A percentile compares a stretch with the other conserved stretches of the same genome.
phyloP scores from a whole-genome alignment of 2,329 filamentous ascomycete species.

The Arthrobotrys iridis region DNA sequence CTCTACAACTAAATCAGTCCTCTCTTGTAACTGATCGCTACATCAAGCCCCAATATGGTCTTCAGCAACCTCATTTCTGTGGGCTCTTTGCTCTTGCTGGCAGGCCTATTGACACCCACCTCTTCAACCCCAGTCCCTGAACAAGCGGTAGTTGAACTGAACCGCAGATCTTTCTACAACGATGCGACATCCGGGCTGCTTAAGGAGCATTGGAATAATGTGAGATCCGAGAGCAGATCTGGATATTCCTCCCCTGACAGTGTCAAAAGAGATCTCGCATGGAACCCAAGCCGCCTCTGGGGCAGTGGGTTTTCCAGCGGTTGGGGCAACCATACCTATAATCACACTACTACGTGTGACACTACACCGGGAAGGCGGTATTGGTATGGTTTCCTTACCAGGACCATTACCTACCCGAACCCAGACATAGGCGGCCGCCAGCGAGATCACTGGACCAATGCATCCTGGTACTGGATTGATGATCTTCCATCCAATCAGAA shows the following conservation, averaged over 20 bases:
- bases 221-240: neutral
- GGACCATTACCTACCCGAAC: slow-evolving; percentile 28
- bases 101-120: slow-evolving; percentile 6
- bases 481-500: neutral
- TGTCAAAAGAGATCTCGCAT: slow-evolving; percentile 3
- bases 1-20: slow-evolving; percentile 10
- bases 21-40: neutral
- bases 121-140: slow-evolving; percentile 16
- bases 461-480: neutral
- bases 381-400: slow-evolving; percentile 21
- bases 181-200: neutral
- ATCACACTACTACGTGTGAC: neutral
- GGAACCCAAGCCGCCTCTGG: slow-evolving; percentile 29
- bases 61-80: slow-evolving; percentile 17
- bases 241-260: neutral
- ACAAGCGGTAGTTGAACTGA: neutral
- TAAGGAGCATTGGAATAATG: slow-evolving; percentile 8
- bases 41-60: slow-evolving; percentile 16
- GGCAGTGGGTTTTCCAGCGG: slow-evolving; percentile 4
- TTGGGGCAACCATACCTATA: slow-evolving; percentile 9
- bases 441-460: slow-evolving; percentile 19
- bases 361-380: neutral
- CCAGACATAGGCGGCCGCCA: neutral
- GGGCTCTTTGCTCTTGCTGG: slow-evolving; percentile 18
- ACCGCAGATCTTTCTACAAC: slow-evolving; percentile 25